A percentile compares a stretch with the other conserved stretches of the same genome.
Conservation (phyloP, 495 filamentous ascomycete species). For the Penicillium psychrofluorescens region DNA sequence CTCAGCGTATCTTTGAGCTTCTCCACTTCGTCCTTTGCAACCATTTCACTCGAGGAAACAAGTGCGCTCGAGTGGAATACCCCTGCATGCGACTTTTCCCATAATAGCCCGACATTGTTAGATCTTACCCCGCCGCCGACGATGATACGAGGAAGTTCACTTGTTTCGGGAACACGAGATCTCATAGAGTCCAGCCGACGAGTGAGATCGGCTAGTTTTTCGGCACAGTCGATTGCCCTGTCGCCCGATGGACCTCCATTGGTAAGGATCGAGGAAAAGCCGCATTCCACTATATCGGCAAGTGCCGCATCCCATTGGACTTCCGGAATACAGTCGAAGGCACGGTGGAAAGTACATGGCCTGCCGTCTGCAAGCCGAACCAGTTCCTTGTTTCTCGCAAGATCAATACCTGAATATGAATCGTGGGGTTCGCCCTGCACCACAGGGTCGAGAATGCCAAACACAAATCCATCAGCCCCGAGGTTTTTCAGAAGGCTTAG, state of each 20-base stretch:
- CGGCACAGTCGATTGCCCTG: constrained; percentile 11
- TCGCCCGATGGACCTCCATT: constrained; percentile 31
- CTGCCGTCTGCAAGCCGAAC: constrained; percentile 28
- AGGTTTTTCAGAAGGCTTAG: constrained; percentile 21
- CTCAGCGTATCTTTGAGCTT: neutral
- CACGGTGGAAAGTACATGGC: constrained; percentile 49
- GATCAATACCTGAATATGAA: constrained; percentile 21
- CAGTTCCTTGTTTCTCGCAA: constrained; percentile 25
- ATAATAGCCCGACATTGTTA: constrained; percentile 23
- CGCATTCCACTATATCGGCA: constrained; percentile 27
- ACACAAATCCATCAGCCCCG: constrained; percentile 44
- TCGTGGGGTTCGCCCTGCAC: neutral
- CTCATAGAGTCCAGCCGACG: neutral
- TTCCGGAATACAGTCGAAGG: constrained; percentile 38
- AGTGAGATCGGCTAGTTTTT: constrained; percentile 4
- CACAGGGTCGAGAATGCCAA: constrained; percentile 29
- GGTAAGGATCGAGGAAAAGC: constrained; percentile 41
- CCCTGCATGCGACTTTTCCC: constrained; percentile 11
- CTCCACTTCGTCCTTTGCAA: neutral
- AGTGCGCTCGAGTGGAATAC: constrained; percentile 38
- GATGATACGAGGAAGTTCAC: constrained; percentile 17
- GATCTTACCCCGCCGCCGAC: constrained; percentile 35
- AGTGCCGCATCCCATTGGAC: constrained; percentile 18
- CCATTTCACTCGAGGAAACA: neutral
- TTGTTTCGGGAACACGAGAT: neutral